Conservation (phyloP, 495 filamentous ascomycete species). For the Neohortaea acidophila region DNA sequence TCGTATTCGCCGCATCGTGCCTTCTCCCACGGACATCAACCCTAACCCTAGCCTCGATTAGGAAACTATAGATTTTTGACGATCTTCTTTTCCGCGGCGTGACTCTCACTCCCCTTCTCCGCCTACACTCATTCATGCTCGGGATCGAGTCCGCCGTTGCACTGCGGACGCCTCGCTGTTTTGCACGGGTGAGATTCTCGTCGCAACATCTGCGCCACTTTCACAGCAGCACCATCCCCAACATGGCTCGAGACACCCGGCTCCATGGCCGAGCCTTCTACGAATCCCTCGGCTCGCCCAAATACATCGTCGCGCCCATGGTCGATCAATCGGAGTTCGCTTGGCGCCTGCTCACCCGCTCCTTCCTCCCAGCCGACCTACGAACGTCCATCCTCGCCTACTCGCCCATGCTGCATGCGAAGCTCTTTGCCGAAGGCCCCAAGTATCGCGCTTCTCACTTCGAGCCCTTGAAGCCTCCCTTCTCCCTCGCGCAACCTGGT, state of each 20-base stretch:
- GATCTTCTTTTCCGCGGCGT: too few relatives aligned
- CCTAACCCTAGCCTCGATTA: too few relatives aligned
- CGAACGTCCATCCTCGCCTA: slow-evolving; percentile 53
- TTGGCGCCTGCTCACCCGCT: slow-evolving; percentile 88
- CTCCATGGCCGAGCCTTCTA: slow-evolving; percentile 67
- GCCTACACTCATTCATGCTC: too few relatives aligned
- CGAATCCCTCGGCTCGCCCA: slow-evolving; percentile 80
- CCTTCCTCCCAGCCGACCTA: slow-evolving; percentile 56
- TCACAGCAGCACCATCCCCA: background rate
- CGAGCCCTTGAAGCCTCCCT: slow-evolving; percentile 43
- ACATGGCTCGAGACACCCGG: slow-evolving; percentile 2
- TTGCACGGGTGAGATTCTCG: too few relatives aligned
- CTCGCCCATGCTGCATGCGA: slow-evolving; percentile 88
- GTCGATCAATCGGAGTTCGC: slow-evolving; percentile 97
- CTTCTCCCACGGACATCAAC: too few relatives aligned
- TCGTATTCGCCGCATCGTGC: too few relatives aligned
- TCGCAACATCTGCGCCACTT: background rate
- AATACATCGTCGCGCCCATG: slow-evolving; percentile 87
- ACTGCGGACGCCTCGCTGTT: too few relatives aligned
- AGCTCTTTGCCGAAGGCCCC: slow-evolving; percentile 58
- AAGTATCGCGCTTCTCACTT: slow-evolving; percentile 65
- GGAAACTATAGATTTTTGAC: too few relatives aligned
- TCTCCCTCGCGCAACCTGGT: slow-evolving; percentile 18
- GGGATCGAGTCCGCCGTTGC: too few relatives aligned
- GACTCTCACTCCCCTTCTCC: too few relatives aligned